phyloP scores from a whole-genome alignment of 345 rosid species.

The Citrus australasica region DNA sequence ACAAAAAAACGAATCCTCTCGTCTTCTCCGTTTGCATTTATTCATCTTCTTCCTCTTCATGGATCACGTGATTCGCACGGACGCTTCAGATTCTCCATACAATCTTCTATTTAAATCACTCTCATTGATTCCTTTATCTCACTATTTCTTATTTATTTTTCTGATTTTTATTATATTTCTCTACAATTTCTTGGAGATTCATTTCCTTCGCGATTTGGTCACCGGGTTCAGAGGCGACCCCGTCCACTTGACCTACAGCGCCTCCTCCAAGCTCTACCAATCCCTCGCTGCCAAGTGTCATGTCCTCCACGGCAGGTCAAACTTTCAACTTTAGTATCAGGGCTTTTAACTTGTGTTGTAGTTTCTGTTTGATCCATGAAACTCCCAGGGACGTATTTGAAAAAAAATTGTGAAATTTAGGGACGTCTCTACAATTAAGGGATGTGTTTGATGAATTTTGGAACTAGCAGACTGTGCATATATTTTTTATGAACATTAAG shows the following conservation, averaged over 20 bases:
- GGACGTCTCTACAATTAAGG: not conserved
- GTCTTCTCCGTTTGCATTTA: not conserved
- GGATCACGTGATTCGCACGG: not conserved
- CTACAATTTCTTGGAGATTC: constrained; percentile 38
- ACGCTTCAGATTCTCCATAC: constrained; percentile 28
- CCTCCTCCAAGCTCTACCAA: constrained; percentile 32
- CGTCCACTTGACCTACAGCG: constrained; percentile 24
- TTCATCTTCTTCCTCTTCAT: not conserved
- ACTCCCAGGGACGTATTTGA: not conserved
- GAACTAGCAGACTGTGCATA: not conserved
- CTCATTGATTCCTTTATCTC: constrained; percentile 30
- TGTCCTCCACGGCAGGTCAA: constrained; percentile 31
- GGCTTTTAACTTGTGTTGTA: not conserved
- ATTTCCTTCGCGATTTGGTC: constrained; percentile 30
- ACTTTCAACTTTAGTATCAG: not conserved
- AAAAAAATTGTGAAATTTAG: not conserved
- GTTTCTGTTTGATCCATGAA: too few relatives aligned
- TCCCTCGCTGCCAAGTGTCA: constrained; percentile 34
- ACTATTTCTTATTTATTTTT: constrained; percentile 14
- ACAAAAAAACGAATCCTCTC: not conserved
- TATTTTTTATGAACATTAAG: not conserved
- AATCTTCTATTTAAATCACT: constrained; percentile 32
- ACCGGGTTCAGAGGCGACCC: constrained; percentile 30
- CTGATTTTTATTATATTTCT: constrained; percentile 12
- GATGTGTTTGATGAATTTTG: not conserved